Conservation (phyloP, 148 eudicot species). For the Chenopodium suecicum region DNA sequence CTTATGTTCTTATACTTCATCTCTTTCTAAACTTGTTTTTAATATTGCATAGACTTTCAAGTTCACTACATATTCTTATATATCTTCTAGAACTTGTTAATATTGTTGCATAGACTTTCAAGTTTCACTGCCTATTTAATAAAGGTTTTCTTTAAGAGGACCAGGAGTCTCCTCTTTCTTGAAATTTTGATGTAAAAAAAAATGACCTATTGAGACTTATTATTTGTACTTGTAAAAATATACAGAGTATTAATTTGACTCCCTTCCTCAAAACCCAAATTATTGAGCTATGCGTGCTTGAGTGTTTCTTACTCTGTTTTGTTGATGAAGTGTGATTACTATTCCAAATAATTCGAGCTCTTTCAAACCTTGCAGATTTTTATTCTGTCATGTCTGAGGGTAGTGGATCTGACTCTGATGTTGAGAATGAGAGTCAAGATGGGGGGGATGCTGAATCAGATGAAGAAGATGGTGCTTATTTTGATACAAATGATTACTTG, state of each 20-base stretch:
- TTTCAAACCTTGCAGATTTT: conserved; percentile 49
- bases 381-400: conserved; percentile 96
- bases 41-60: not conserved
- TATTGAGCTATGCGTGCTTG: not conserved
- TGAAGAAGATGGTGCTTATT: conserved; percentile 74
- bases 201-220: not conserved
- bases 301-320: not conserved
- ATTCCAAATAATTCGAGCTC: not conserved
- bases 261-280: not conserved
- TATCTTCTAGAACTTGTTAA: not conserved
- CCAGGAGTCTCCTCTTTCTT: not conserved
- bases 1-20: not conserved
- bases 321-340: not conserved
- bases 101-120: not conserved
- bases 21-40: not conserved
- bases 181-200: not conserved
- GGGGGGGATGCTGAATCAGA: conserved; percentile 77
- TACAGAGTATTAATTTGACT: no score
- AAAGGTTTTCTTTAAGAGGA: not conserved
- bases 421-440: conserved; percentile 77
- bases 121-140: not conserved
- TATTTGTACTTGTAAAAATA: no score
- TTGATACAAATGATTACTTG: conserved; percentile 84
- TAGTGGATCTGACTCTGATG: conserved; percentile 82
- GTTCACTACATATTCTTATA: not conserved